These are phyloP conservation scores for Taphrina sp. DNA, from an alignment of 1,139 yeast species.

Conservation along the genomic window DNA sequence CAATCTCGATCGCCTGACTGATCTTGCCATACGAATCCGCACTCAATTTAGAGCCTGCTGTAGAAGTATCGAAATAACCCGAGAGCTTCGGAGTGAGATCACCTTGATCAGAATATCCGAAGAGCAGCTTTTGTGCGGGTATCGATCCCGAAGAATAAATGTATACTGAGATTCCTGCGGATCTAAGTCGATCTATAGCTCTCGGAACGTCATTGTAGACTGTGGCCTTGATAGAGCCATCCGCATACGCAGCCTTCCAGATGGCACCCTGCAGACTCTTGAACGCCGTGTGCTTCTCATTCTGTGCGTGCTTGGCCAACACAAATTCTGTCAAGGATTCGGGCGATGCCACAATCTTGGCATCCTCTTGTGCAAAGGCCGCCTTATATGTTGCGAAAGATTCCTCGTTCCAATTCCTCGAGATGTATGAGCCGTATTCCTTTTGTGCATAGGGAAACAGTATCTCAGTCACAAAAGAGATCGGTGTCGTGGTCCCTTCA, in stretches of 20 bases:
- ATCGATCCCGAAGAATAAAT: slow-evolving; percentile 93
- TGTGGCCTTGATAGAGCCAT: slow-evolving; percentile 75
- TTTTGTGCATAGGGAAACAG: slow-evolving; percentile 47
- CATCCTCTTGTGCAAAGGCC: slow-evolving; percentile 41
- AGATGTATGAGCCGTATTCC: slow-evolving; percentile 39
- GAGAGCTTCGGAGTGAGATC: slow-evolving; percentile 53
- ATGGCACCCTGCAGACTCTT: slow-evolving; percentile 79
- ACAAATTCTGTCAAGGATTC: slow-evolving; percentile 51
- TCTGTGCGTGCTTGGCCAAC: slow-evolving; percentile 57
- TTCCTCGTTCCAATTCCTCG: slow-evolving; percentile 35
- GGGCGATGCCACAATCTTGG: slow-evolving; percentile 42
- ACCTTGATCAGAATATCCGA: slow-evolving; percentile 56
- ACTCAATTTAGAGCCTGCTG: slow-evolving; percentile 68
- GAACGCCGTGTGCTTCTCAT: slow-evolving; percentile 73
- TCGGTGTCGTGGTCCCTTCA: slow-evolving; percentile 80
- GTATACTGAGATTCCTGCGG: slow-evolving; percentile 49
- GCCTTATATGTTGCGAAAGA: slow-evolving; percentile 47
- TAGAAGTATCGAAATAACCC: slow-evolving; percentile 78
- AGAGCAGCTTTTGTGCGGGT: slow-evolving; percentile 76
- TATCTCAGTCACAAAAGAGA: slow-evolving; percentile 55
- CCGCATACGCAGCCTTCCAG: slow-evolving; percentile 76
- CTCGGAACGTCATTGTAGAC: slow-evolving; percentile 69
- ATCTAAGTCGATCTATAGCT: slow-evolving; percentile 47
- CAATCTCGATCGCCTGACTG: slow-evolving; percentile 47
- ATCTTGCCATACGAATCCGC: slow-evolving; percentile 60